Evolutionary conservation across 306 rosid species (phyloP).

Genomic region (Quercus suber): DNA sequence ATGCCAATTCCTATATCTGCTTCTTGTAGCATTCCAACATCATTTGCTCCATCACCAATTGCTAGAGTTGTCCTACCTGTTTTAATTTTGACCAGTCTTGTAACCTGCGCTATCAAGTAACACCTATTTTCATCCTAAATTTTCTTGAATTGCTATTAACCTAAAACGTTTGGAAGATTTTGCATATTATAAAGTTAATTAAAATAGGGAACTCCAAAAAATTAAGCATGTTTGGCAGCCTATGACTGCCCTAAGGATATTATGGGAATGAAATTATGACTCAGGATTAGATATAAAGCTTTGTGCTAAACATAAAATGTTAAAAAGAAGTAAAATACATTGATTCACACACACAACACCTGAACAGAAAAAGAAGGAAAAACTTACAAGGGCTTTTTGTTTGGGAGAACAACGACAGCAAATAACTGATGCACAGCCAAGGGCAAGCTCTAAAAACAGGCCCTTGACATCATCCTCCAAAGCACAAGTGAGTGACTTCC

Average conservation of each 20-base stretch:
- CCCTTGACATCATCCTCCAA: conserved; percentile 77
- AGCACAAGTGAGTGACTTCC: conserved; percentile 88
- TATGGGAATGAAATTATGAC: too few relatives aligned
- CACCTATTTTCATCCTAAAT: background rate
- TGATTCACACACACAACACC: background rate
- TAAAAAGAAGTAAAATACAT: background rate
- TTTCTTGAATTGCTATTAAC: background rate
- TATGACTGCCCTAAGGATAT: too few relatives aligned
- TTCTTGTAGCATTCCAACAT: conserved; percentile 99
- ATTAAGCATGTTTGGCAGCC: background rate
- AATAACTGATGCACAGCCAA: conserved; percentile 95
- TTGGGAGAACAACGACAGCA: conserved; percentile 99
- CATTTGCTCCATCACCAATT: conserved; percentile 98
- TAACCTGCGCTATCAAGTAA: conserved; percentile 49
- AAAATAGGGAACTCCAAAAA: background rate
- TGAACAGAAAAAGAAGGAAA: background rate
- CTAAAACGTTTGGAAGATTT: background rate
- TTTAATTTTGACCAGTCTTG: conserved; percentile 71
- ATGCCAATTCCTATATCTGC: conserved; percentile 98
- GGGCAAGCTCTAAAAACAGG: conserved; percentile 76
- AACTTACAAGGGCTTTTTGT: conserved; percentile 92
- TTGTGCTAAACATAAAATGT: too few relatives aligned
- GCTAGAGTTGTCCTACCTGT: conserved; percentile 83
- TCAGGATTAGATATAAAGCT: background rate
- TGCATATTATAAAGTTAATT: background rate